A percentile compares a stretch with the other conserved stretches of the same genome.
Conservation (phyloP, 2,329 filamentous ascomycete genomes). For the Didymella segeticola region DNA sequence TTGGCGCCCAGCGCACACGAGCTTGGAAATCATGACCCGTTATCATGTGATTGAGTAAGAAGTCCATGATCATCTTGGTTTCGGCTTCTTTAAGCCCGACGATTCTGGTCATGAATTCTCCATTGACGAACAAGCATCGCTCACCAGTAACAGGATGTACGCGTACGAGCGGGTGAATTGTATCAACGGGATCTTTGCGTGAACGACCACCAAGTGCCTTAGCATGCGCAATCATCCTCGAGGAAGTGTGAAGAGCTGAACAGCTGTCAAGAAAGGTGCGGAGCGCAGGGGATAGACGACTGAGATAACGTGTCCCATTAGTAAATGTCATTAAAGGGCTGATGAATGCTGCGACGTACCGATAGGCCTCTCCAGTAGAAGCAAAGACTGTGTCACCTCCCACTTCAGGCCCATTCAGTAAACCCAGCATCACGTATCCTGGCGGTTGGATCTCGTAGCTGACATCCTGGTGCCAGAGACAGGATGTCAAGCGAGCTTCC, state of each 20-base stretch:
- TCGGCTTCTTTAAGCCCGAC: constrained; percentile 83
- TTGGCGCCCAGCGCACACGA: constrained; percentile 74
- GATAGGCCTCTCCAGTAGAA: constrained; percentile 65
- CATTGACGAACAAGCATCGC: constrained; percentile 20
- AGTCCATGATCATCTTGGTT: constrained; percentile 74
- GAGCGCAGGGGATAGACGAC: constrained; percentile 75
- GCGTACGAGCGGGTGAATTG: constrained; percentile 48
- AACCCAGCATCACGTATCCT: constrained; percentile 83
- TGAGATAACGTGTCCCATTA: constrained; percentile 29
- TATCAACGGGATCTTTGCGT: constrained; percentile 73
- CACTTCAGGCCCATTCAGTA: constrained; percentile 75
- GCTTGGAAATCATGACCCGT: constrained; percentile 55
- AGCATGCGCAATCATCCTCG: constrained; percentile 1
- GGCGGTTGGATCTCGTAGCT: constrained; percentile 85
- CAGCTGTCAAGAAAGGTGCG: constrained; percentile 1
- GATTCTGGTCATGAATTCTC: constrained; percentile 70
- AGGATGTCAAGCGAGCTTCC: constrained; percentile 70
- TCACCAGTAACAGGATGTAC: constrained; percentile 22
- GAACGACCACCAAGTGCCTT: constrained; percentile 67
- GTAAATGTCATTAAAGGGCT: no score
- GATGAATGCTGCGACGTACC: no score
- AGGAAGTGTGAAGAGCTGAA: not conserved
- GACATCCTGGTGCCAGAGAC: constrained; percentile 80
- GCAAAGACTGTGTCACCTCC: constrained; percentile 84
- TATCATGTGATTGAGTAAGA: constrained; percentile 76